phyloP scores from a whole-genome alignment of 768 basidiomycete genomes.

The Phanerochaete carnosa region DNA sequence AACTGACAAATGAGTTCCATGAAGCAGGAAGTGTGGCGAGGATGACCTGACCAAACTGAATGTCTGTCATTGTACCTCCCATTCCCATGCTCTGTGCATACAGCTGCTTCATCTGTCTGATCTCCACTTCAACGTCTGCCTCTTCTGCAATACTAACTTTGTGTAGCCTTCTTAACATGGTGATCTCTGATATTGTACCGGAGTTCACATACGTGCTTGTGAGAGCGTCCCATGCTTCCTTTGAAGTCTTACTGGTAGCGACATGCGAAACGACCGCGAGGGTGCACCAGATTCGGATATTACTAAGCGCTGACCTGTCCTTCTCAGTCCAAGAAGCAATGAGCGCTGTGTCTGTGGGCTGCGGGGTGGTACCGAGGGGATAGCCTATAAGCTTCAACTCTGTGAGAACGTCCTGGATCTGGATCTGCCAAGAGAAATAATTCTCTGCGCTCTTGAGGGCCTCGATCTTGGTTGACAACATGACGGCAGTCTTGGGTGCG shows the following conservation, averaged over 20 bases:
- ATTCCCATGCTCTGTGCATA: no score
- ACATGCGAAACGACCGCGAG: neutral
- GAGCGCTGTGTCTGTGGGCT: neutral
- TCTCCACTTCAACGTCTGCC: neutral
- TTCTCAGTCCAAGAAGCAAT: neutral
- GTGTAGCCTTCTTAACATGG: neutral
- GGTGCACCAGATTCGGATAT: neutral
- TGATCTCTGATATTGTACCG: no score
- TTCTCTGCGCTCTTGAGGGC: neutral
- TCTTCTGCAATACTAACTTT: neutral
- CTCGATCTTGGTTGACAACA: no score
- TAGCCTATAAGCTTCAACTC: neutral
- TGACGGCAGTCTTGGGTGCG: no score
- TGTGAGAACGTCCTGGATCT: neutral
- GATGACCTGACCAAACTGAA: no score
- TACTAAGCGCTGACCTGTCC: neutral
- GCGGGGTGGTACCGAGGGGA: neutral
- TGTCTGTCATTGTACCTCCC: no score
- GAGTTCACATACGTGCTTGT: no score
- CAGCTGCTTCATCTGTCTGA: no score
- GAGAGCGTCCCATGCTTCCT: no score
- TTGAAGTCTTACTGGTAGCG: no score
- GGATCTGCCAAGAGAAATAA: neutral
- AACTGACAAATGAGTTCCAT: no score
- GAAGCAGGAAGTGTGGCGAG: neutral